Evolutionary conservation across 331 rosid species (phyloP), one percentile per base, ranked within the genome.

Genomic region (Pyracantha coccinea): DNA sequence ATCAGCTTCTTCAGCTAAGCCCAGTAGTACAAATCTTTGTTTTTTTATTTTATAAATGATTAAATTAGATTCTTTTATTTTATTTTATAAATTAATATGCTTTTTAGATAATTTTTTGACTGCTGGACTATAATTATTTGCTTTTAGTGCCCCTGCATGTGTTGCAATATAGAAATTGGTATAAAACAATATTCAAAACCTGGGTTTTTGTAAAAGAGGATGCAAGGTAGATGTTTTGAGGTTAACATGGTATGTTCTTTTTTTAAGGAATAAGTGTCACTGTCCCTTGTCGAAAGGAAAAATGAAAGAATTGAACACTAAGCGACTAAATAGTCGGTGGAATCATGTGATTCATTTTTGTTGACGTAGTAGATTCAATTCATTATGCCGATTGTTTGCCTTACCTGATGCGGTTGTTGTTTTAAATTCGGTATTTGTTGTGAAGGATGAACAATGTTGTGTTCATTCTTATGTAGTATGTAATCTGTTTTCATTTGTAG

Each of bases 1-100:
- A 35, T 44, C 58, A 47, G 64, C 60, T 77, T 44, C 62, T 72
- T 68, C 20, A 66, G 78, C 68, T 77, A 53, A 67, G 68, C 58
- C 7, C 10, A 57, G 27, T 57, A 10, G 62, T 20, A 21, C 0
- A 10, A 23, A 21, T 4, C 1, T 1, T 57, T 57, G 16, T 1
- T 16, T n/a, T 19, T 55, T n/a, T n/a, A n/a, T n/a, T 55, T 55
- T 7, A 3, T 15, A 25, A 25, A 25, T 25, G 1, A 1, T 25
- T 25, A 25, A 32, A 31, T 2, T 7, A 35, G n/a, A n/a, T n/a
- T n/a, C n/a, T 25, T 25, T 25, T 25, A 25, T 25, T 25, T 25
- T 25, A n/a, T 25, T 25, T 25, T 25, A 38, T 50, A 50, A 47
- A 47, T 15, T 15, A 47, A 6, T 47, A 2, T 50, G 55, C 3